Percentiles rank a stretch among this genome's conserved stretches.
These are phyloP conservation scores for Penicillium robsamsonii DNA, from an alignment of 495 filamentous ascomycete species.

Conservation along the genomic window DNA sequence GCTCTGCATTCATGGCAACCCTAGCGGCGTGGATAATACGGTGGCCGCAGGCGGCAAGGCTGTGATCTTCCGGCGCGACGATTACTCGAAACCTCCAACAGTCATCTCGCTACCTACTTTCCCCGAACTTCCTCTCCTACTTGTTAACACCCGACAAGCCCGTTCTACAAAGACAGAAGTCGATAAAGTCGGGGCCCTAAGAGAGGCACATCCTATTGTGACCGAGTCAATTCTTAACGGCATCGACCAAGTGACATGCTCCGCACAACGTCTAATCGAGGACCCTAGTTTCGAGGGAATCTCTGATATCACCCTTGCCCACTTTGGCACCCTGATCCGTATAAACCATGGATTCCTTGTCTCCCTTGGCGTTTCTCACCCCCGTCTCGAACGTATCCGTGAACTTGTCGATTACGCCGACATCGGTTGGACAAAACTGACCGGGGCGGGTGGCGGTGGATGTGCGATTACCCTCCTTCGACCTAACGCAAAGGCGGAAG, in stretches of 20 bases:
- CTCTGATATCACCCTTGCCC: slow-evolving; percentile 56
- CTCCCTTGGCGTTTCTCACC: slow-evolving; percentile 89
- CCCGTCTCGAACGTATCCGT: slow-evolving; percentile 84
- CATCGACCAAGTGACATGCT: slow-evolving; percentile 76
- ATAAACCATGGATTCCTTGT: slow-evolving; percentile 92
- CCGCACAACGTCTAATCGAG: slow-evolving; percentile 68
- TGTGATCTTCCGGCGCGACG: slow-evolving; percentile 78
- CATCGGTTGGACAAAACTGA: slow-evolving; percentile 97
- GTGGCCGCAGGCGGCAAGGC: slow-evolving; percentile 89
- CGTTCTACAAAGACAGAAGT: slow-evolving; percentile 83
- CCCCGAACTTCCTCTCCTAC: slow-evolving; percentile 82
- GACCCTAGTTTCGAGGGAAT: slow-evolving; percentile 59
- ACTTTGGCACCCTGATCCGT: slow-evolving; percentile 80
- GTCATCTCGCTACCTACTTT: slow-evolving; percentile 81
- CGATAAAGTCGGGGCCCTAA: slow-evolving; percentile 75
- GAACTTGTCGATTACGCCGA: slow-evolving; percentile 85
- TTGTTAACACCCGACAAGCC: slow-evolving; percentile 81
- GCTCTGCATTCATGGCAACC: slow-evolving; percentile 95
- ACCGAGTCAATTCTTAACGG: slow-evolving; percentile 75
- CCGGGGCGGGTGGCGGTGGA: slow-evolving; percentile 90
- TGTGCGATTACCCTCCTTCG: slow-evolving; percentile 90
- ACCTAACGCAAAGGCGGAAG: slow-evolving; percentile 53
- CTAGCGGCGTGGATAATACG: slow-evolving; percentile 97
- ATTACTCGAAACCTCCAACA: slow-evolving; percentile 71
- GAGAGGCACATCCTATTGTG: slow-evolving; percentile 64